Evolutionary conservation across 176 grass and related monocot genomes (phyloP).

Genomic region (Dendrocalamus sinicus): DNA sequence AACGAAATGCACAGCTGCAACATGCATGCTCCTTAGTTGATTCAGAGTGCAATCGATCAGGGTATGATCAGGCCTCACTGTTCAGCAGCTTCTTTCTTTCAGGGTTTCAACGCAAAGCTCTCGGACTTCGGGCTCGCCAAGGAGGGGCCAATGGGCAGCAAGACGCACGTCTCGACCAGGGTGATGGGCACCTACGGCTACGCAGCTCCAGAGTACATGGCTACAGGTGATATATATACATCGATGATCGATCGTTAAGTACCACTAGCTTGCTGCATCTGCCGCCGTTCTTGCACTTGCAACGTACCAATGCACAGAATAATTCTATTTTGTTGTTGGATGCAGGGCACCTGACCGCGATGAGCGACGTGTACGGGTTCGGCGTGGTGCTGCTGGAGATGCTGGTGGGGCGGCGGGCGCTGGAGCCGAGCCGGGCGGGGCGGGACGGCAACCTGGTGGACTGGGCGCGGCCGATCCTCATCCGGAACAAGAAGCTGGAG

Average conservation of each 20-base stretch:
- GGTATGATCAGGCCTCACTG: too few species aligned
- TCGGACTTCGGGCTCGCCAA: conserved; percentile 89
- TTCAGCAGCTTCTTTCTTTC: background rate
- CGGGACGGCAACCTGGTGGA: conserved; percentile 70
- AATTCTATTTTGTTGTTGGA: background rate
- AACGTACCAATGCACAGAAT: too few species aligned
- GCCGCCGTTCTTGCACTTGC: background rate
- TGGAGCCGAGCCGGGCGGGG: conserved; percentile 55
- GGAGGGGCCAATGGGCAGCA: conserved; percentile 70
- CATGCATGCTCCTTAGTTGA: too few species aligned
- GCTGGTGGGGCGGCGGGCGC: conserved; percentile 64
- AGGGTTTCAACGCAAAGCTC: conserved; percentile 81
- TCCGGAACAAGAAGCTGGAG: conserved; percentile 56
- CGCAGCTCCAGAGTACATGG: conserved; percentile 81
- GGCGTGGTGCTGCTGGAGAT: conserved; percentile 89
- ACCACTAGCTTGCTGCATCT: too few species aligned
- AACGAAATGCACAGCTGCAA: too few species aligned
- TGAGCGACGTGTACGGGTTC: conserved; percentile 91
- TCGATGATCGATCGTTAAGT: too few species aligned
- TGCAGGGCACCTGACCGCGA: conserved; percentile 74
- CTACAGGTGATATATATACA: conserved; percentile 1
- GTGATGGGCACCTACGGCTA: conserved; percentile 95
- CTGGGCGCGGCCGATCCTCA: conserved; percentile 78
- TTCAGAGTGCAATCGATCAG: too few species aligned
- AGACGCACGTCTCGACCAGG: conserved; percentile 77